Conservation (phyloP, 1,139 yeast genomes). For the Tardiomyces blankii region DNA sequence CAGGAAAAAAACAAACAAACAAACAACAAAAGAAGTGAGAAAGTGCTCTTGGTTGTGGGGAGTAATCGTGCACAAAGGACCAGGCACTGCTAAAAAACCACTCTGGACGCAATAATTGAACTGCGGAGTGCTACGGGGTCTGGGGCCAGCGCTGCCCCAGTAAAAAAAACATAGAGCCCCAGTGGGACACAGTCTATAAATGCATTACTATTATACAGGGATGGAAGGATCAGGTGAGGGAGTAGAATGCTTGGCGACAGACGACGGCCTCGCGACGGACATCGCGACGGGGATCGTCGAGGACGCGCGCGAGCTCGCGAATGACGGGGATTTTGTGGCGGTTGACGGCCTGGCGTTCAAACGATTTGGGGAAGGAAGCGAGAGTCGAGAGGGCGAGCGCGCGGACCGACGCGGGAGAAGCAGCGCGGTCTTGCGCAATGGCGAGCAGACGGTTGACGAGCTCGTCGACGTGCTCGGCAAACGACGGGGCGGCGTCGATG, state of each 20-base stretch:
- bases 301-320: conserved; percentile 35
- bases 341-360: conserved; percentile 34
- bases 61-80: no score
- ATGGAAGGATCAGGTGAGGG: conserved; percentile 25
- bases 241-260: conserved; percentile 67
- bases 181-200: no score
- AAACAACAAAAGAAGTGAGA: no score
- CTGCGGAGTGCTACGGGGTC: no score
- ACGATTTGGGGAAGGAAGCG: conserved; percentile 32
- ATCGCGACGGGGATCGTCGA: conserved; percentile 66
- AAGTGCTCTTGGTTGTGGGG: no score
- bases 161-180: no score
- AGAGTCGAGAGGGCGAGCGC: conserved; percentile 47
- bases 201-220: background rate
- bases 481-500: conserved; percentile 39
- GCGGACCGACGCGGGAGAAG: conserved; percentile 38
- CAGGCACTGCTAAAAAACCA: no score
- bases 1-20: no score
- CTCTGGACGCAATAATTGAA: no score
- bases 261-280: conserved; percentile 71
- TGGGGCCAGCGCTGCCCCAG: no score
- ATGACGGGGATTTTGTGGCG: conserved; percentile 45
- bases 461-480: conserved; percentile 42
- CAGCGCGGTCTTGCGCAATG: conserved; percentile 12
- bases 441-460: conserved; percentile 46